Evolutionary conservation across 2,329 filamentous ascomycete genomes (phyloP), one percentile per base, ranked within the genome.

Genomic region (Cordyceps cicadae): DNA sequence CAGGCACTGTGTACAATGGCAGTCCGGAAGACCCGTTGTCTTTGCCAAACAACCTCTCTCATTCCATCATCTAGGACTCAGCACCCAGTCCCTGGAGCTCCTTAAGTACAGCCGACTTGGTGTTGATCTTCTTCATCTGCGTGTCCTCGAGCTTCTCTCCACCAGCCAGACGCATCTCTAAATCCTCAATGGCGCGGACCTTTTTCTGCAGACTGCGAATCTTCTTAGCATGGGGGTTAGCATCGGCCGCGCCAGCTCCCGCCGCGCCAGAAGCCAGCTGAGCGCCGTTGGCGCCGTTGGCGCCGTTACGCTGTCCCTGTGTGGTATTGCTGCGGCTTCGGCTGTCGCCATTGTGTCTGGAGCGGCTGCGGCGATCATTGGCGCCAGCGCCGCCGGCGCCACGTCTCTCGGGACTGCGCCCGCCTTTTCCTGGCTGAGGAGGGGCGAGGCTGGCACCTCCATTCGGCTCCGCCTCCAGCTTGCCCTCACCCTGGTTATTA

Each of bases 121-220:
- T 97, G 60, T 85, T 84, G 68, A 99, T 99, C 83, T 99, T 99
- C 82, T 96, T 95, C 75, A 99, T 86, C 78, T 99, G 94, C 37
- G 94, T 99, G 70, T 97, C 93, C 77, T 99, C 94, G 63, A 99
- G 79, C 81, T 97, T 97, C 81, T 99, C 94, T 5, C 93, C 93
- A 39, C 88, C 87, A 3, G 93, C 94, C 66, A 92, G 86, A 61
- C 94, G 86, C 92, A 97, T 97, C 80, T 97, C 96, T 63, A 99
- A 79, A 72, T 99, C 94, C 71, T 99, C 94, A 70, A 99, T 99
- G 12, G 94, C 94, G 21, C 94, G 86, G 64, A 99, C 89, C 83
- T 99, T 99, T 84, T 99, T 99, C 73, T 96, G 82, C 64, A 99
- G 81, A 62, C 90, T 90, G 60, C 94, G 83, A 64, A 97, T 84